Evolutionary conservation across 2,329 filamentous ascomycete genomes (phyloP).

Genomic region (Scorias spongiosa): DNA sequence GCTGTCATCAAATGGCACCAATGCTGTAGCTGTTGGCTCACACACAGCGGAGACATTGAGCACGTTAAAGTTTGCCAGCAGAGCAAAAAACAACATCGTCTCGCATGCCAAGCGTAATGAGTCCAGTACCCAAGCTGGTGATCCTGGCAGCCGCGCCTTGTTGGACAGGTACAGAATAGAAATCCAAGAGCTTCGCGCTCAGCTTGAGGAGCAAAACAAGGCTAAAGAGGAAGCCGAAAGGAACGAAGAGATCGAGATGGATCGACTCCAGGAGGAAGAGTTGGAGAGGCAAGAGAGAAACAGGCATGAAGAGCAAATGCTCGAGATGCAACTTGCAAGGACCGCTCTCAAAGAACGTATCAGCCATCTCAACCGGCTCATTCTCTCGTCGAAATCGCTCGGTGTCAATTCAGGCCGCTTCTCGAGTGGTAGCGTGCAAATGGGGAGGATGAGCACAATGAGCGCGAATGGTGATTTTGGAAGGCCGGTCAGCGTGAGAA

Average conservation of each 20-base stretch:
- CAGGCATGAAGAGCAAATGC: conserved; percentile 81
- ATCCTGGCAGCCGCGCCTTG: conserved; percentile 72
- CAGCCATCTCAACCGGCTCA: conserved; percentile 87
- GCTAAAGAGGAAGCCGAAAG: conserved; percentile 45
- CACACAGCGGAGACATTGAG: conserved; percentile 85
- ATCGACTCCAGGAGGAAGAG: conserved; percentile 52
- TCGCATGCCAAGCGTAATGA: conserved; percentile 94
- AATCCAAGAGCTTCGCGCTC: conserved; percentile 64
- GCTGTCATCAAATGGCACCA: conserved; percentile 57
- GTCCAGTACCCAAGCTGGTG: conserved; percentile 58
- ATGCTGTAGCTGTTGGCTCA: conserved; percentile 51
- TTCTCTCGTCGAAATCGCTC: conserved; percentile 86
- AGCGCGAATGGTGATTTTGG: conserved; percentile 22
- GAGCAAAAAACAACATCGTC: conserved; percentile 95
- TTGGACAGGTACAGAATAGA: conserved; percentile 90
- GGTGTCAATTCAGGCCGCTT: conserved; percentile 76
- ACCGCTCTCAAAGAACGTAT: conserved; percentile 95
- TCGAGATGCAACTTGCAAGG: conserved; percentile 94
- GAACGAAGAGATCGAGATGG: conserved; percentile 55
- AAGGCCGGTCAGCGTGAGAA: conserved; percentile 16
- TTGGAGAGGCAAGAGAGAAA: conserved; percentile 57
- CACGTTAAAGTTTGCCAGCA: conserved; percentile 88
- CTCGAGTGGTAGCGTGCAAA: conserved; percentile 24
- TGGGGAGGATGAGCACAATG: conserved; percentile 23
- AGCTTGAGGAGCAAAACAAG: conserved; percentile 73